These are phyloP conservation scores for Gaultheria prostrata DNA, from an alignment of 148 eudicot species.

Conservation along the genomic window DNA sequence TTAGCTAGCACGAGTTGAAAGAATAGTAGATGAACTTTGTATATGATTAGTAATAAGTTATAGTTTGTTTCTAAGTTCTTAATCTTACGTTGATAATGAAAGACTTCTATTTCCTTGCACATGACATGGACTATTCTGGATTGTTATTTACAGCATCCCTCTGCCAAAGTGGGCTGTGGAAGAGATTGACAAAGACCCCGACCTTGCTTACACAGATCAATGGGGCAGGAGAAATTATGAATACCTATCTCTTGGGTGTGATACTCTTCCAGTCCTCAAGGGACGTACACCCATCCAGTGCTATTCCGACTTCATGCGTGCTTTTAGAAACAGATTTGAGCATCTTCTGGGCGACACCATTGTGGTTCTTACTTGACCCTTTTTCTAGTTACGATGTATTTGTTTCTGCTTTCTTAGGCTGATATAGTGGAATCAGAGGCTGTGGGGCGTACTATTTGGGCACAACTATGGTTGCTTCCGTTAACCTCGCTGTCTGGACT, in stretches of 20 bases:
- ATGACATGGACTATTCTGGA: constrained; percentile 10
- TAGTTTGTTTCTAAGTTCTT: too few species aligned
- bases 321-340: constrained; percentile 63
- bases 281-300: constrained; percentile 84
- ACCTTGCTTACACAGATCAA: constrained; percentile 83
- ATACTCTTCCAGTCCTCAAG: constrained; percentile 67
- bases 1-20: too few species aligned
- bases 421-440: neutral
- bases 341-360: constrained; percentile 81
- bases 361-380: constrained; percentile 44
- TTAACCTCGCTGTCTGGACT: neutral
- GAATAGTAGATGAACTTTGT: too few species aligned
- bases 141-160: constrained; percentile 51
- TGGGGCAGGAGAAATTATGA: constrained; percentile 89
- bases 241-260: constrained; percentile 76
- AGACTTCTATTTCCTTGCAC: too few species aligned
- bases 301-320: constrained; percentile 78
- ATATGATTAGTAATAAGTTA: too few species aligned
- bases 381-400: neutral
- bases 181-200: constrained; percentile 71
- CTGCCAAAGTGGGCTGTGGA: constrained; percentile 81
- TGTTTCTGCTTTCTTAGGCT: neutral
- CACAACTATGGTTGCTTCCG: neutral
- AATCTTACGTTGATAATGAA: too few species aligned
- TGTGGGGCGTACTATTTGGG: neutral